These are phyloP conservation scores for Dothistroma septosporum DNA, from an alignment of 2,329 filamentous ascomycete species.

Conservation along the genomic window DNA sequence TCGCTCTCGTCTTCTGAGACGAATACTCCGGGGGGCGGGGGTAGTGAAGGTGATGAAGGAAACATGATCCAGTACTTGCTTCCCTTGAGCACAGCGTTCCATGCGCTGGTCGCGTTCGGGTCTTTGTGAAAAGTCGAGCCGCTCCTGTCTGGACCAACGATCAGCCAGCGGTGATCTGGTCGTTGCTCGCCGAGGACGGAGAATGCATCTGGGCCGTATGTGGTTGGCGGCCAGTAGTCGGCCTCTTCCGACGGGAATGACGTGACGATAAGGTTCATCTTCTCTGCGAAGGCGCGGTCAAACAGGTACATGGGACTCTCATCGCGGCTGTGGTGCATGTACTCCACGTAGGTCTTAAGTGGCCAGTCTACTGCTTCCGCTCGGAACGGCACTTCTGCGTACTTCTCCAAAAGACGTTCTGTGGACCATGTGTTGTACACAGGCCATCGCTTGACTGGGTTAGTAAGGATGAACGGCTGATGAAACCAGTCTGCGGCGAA, in stretches of 20 bases:
- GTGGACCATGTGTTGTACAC: conserved; percentile 70
- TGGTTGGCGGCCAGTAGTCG: conserved; percentile 73
- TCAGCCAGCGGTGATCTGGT: conserved; percentile 88
- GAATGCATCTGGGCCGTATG: conserved; percentile 84
- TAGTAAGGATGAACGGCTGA: conserved; percentile 80
- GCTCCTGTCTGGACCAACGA: conserved; percentile 79
- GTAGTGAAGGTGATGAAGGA: conserved; percentile 59
- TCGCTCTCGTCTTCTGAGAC: conserved; percentile 86
- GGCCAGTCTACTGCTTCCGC: conserved; percentile 94
- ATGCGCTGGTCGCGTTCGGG: conserved; percentile 69
- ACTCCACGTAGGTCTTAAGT: conserved; percentile 72
- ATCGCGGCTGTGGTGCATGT: conserved; percentile 66
- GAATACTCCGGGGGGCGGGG: conserved; percentile 80
- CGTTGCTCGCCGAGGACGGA: conserved; percentile 70
- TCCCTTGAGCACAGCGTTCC: conserved; percentile 89
- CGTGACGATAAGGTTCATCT: conserved; percentile 66
- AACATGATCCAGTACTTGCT: conserved; percentile 99
- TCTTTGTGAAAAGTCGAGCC: conserved; percentile 90
- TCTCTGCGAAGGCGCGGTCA: conserved; percentile 79
- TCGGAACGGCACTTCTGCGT: conserved; percentile 67
- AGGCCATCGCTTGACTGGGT: conserved; percentile 77
- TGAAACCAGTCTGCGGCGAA: conserved; percentile 74
- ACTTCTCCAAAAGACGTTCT: conserved; percentile 60
- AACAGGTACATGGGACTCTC: conserved; percentile 93
- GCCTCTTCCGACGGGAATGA: conserved; percentile 41